Conservation (phyloP, 352 stramenopile species). For the Globisporangium abappressorium region DNA sequence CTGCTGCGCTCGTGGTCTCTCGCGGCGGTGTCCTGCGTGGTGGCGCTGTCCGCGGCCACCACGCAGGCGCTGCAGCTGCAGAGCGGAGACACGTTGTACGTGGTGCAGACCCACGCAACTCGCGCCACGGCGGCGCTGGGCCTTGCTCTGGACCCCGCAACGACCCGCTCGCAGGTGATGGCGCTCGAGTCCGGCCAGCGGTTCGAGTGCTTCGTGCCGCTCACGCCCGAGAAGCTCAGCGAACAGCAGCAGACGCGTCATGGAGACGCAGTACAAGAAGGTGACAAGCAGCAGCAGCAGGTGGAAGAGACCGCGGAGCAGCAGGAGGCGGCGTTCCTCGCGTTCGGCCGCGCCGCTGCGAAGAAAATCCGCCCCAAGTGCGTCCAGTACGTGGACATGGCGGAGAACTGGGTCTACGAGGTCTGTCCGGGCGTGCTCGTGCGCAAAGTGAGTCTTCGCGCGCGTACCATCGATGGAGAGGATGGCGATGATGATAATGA, state of each 20-base stretch:
- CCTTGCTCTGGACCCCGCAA: conserved; percentile 17
- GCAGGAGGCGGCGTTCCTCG: conserved; percentile 27
- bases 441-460: conserved; percentile 40
- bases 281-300: neutral
- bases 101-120: conserved; percentile 63
- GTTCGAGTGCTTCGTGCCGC: conserved; percentile 75
- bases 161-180: conserved; percentile 51
- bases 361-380: conserved; percentile 64
- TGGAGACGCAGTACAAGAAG: neutral
- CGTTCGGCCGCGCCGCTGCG: conserved; percentile 48
- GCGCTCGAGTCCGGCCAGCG: conserved; percentile 56
- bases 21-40: neutral
- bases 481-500: neutral
- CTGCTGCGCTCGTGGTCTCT: neutral
- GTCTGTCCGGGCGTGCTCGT: conserved; percentile 58
- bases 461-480: neutral
- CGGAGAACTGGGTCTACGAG: conserved; percentile 59
- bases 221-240: conserved; percentile 19
- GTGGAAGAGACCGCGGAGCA: conserved; percentile 10
- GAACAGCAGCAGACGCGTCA: conserved; percentile 5
- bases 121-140: conserved; percentile 30
- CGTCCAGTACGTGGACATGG: conserved; percentile 53
- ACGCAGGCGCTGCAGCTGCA: conserved; percentile 14
- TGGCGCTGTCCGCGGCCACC: neutral
- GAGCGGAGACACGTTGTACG: conserved; percentile 43